phyloP scores from a whole-genome alignment of 176 grass and related monocot species.

The Thinopyrum elongatum region DNA sequence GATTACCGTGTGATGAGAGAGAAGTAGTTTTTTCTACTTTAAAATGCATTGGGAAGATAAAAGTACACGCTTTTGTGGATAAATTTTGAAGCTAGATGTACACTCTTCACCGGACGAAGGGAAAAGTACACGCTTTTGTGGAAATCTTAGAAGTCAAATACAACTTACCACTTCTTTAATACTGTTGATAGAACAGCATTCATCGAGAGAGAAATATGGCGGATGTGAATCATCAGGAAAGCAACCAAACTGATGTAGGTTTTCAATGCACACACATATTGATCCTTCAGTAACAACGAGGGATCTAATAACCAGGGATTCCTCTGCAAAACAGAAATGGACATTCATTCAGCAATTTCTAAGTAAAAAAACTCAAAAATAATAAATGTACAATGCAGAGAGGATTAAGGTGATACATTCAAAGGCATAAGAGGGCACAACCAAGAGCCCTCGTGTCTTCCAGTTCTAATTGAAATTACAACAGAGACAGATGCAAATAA shows the following conservation, averaged over 20 bases:
- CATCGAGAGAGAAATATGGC: constrained; percentile 72
- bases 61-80: too few relatives aligned
- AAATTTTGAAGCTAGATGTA: too few relatives aligned
- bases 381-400: not conserved
- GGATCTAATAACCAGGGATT: constrained; percentile 53
- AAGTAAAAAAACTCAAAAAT: not conserved
- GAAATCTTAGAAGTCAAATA: constrained; percentile 25
- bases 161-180: constrained; percentile 86
- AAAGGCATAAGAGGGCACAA: too few relatives aligned
- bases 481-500: not conserved
- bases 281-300: constrained; percentile 56
- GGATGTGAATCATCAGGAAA: constrained; percentile 36
- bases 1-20: too few relatives aligned
- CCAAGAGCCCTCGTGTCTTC: not conserved
- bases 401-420: not conserved
- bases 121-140: too few relatives aligned
- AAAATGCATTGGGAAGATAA: too few relatives aligned
- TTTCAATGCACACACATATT: constrained; percentile 79
- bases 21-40: too few relatives aligned
- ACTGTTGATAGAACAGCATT: constrained; percentile 51
- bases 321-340: constrained; percentile 51
- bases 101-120: too few relatives aligned
- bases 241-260: constrained; percentile 67
- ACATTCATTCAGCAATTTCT: constrained; percentile 13
- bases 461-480: not conserved